phyloP scores from a whole-genome alignment of 108 stramenopile genomes.

The Bacterosira constricta region DNA sequence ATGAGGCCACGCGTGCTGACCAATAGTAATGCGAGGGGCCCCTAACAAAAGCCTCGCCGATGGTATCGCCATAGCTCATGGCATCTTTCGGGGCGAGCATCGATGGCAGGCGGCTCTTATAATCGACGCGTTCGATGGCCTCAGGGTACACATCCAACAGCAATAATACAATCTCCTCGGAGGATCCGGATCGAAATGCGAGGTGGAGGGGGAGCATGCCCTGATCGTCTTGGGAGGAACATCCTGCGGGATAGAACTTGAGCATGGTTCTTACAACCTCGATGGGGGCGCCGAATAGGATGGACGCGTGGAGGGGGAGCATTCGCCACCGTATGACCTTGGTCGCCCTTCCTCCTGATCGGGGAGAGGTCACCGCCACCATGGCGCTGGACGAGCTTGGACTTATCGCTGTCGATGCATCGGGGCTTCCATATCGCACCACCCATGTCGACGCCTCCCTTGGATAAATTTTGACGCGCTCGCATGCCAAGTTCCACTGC shows the following conservation, averaged over 20 bases:
- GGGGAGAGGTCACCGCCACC: conserved; percentile 2
- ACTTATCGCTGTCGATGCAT: background rate
- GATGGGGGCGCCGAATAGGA: conserved; percentile 69
- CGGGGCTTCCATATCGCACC: conserved; percentile 27
- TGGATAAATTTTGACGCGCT: conserved; percentile 60
- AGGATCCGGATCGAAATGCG: conserved; percentile 57
- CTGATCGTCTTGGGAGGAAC: conserved; percentile 66
- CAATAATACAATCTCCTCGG: conserved; percentile 68
- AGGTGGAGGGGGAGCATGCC: conserved; percentile 82
- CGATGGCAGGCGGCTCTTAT: conserved; percentile 35
- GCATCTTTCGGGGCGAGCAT: conserved; percentile 29
- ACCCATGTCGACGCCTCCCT: conserved; percentile 78
- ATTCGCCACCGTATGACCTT: conserved; percentile 65
- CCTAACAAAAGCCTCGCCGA: conserved; percentile 38
- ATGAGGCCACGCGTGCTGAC: conserved; percentile 29
- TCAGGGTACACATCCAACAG: conserved; percentile 74
- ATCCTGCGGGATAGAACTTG: conserved; percentile 57
- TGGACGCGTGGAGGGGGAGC: conserved; percentile 74
- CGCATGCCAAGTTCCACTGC: conserved; percentile 65
- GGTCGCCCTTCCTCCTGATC: conserved; percentile 16
- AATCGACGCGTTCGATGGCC: conserved; percentile 45
- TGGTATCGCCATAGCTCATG: conserved; percentile 23
- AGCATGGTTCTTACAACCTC: conserved; percentile 55
- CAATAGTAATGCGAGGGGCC: conserved; percentile 38
- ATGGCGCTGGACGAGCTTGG: background rate